Evolutionary conservation across 2,329 filamentous ascomycete species (phyloP), one percentile per base, ranked within the genome.

Genomic region (Raffaelea albimanens): DNA sequence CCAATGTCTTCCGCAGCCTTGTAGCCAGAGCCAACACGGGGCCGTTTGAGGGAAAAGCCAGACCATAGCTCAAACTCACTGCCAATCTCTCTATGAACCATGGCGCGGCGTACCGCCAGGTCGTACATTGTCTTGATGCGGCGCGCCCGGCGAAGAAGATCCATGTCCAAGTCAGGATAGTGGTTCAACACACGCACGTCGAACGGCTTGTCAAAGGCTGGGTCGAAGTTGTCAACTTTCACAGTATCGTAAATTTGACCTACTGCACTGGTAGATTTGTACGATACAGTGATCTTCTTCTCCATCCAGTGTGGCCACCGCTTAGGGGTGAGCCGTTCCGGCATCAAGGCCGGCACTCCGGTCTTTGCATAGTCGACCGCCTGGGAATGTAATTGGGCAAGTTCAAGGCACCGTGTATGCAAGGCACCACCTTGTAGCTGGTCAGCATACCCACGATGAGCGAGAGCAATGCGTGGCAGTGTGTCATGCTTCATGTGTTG

Each of bases 321-420:
- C 5, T 57, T 68, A 0, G 85, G 81, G n/a, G 71, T 68, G 4
- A 93, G 67, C 0, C 72, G 67, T 36, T 68, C 65, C 7, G 71
- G 69, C 70, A 95, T 84, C 19, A 73, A 66, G 0, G 90, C 91
- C 0, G 85, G 78, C 10, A 83, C 74, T 0, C 93, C 93, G 1
- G 87, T 91, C 67, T 98, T 98, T 40, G 87, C 82, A 60, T 93
- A 98, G 62, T 98, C 93, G 1, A 98, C 93, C 0, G 93, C 91
- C 56, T 82, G 80, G 0, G 93, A 97, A 61, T 98, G 93, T 3
- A 97, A 68, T 9, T 75, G 69, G 3, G 91, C 89, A 4, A 97
- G 71, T 44, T 80, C 68, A 0, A 93, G 65, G 56, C 90, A 97
- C 49, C 75, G 80, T 0, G 68, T 56, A 53, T 82, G 73, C 55